Conservation (phyloP, 495 filamentous ascomycete species). For the Penicillium egyptiacum region DNA sequence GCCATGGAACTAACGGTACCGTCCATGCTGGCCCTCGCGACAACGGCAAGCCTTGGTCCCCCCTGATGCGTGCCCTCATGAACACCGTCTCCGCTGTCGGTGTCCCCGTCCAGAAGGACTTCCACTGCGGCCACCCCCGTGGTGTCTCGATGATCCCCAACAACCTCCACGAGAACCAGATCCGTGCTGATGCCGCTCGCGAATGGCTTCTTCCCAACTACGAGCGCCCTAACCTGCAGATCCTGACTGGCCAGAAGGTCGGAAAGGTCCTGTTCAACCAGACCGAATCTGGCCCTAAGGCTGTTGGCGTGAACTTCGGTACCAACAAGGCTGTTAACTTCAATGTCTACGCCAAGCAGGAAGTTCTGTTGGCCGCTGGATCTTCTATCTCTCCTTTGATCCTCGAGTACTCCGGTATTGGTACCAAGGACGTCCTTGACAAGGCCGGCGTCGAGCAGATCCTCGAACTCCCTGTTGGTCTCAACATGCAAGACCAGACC, state of each 20-base stretch:
- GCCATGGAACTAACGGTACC: conserved; percentile 29
- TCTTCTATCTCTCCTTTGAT: conserved; percentile 55
- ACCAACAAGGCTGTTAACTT: conserved; percentile 27
- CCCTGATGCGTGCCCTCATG: conserved; percentile 27
- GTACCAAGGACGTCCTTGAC: conserved; percentile 37
- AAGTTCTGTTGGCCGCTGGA: conserved; percentile 57
- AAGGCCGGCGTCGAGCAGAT: conserved; percentile 49
- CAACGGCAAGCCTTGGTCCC: conserved; percentile 20
- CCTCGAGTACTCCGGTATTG: conserved; percentile 47
- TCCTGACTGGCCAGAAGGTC: conserved; percentile 48
- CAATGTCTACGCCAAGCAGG: conserved; percentile 39
- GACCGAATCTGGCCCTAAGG: conserved; percentile 10
- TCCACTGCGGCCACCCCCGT: conserved; percentile 27
- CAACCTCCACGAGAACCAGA: conserved; percentile 23
- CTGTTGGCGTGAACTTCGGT: conserved; percentile 40
- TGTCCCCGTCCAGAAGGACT: conserved; percentile 22
- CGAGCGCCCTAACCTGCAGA: conserved; percentile 43
- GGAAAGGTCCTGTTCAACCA: conserved; percentile 41
- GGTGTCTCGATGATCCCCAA: conserved; percentile 35
- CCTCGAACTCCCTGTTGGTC: conserved; percentile 53
- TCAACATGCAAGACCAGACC: conserved; percentile 48
- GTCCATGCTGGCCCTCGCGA: conserved; percentile 28
- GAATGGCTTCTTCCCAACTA: conserved; percentile 50
- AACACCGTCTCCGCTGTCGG: conserved; percentile 15
- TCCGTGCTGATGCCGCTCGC: conserved; percentile 42